Evolutionary conservation across 345 rosid species (phyloP), one percentile per base, ranked within the genome.

Genomic region (Citrus cavaleriei): DNA sequence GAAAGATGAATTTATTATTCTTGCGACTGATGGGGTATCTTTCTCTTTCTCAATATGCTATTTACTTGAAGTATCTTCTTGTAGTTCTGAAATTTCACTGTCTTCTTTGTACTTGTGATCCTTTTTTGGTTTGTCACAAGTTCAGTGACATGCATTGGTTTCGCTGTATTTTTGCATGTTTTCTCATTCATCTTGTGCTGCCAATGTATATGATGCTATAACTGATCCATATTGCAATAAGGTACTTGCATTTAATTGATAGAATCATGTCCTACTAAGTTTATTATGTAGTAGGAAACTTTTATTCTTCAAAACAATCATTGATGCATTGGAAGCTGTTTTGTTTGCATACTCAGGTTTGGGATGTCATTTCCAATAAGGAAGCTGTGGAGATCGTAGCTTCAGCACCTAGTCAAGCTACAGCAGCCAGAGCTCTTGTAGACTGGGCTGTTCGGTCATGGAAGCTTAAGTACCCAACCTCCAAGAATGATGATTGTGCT

Each of bases 341-440:
- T 13, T 13, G 37, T 62, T 60, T 73, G 74, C 27, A 51, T 60
- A 67, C 54, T 57, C 85, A 92, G 98, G 92, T 95, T 73, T 95
- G 99, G 99, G 99, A 95, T 83, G 98, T 93, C 75, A 89, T 95
- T 18, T 92, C 98, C 24, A 95, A 95, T 73, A 93, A 92, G 86
- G 99, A 95, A 84, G 99, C 94, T 59, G 84, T 95, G 1, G 98
- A 95, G 62, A 82, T 95, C 37, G 91, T 95, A 61, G 94, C 98
- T 12, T 89, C 96, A 61, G 98, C 99, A 49, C 98, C 98, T 35
- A 86, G 93, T 24, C 88, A 76, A 37, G 80, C 88, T 38, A 91
- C 97, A 78, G 98, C 97, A 34, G 96, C 99, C 77, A 89, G 98
- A 84, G 98, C 99, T 65, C 86, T 95, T 68, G 97, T 95, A 69